Percentiles rank a stretch among this genome's conserved stretches.
phyloP scores from a whole-genome alignment of 805 yeast species.

The Metschnikowia proteae region DNA sequence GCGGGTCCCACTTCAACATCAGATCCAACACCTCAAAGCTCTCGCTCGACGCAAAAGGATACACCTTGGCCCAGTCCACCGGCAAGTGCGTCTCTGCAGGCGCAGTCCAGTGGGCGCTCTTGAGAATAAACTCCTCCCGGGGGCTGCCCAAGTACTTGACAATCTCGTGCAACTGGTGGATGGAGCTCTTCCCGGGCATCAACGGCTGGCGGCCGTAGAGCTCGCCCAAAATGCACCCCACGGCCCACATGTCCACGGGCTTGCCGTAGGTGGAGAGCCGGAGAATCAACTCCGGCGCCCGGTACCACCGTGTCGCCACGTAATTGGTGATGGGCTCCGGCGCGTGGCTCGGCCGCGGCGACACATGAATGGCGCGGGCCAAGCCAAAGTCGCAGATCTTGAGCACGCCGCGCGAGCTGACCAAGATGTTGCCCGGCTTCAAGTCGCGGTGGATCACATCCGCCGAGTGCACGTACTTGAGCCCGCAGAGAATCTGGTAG shows the following conservation, averaged over 20 bases:
- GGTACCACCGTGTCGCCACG: slow-evolving; percentile 93
- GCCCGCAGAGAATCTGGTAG: slow-evolving; percentile 81
- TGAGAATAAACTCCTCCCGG: not conserved
- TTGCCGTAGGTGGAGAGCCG: slow-evolving; percentile 58
- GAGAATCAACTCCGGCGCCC: slow-evolving; percentile 87
- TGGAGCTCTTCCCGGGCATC: slow-evolving; percentile 69
- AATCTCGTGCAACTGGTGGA: slow-evolving; percentile 69
- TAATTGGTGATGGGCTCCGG: slow-evolving; percentile 62
- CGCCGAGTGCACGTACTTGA: slow-evolving; percentile 87
- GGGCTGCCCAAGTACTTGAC: slow-evolving; percentile 73
- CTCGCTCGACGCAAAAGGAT: slow-evolving; percentile 55
- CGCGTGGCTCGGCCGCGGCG: slow-evolving; percentile 16
- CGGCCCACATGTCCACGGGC: slow-evolving; percentile 86
- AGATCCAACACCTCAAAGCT: slow-evolving; percentile 52
- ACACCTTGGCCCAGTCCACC: slow-evolving; percentile 48
- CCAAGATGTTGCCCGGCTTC: slow-evolving; percentile 86
- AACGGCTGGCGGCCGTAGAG: slow-evolving; percentile 75
- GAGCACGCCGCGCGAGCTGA: slow-evolving; percentile 65
- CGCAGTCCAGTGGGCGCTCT: slow-evolving; percentile 18
- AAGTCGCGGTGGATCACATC: slow-evolving; percentile 90
- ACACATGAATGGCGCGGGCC: slow-evolving; percentile 66
- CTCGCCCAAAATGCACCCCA: slow-evolving; percentile 88
- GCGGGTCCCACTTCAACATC: slow-evolving; percentile 64
- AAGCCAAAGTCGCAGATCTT: slow-evolving; percentile 94
- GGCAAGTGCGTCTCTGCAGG: slow-evolving; percentile 41